Percentiles rank a stretch among this genome's conserved stretches.
phyloP scores from a whole-genome alignment of 2,329 filamentous ascomycete genomes.

The Cephalotrichum gorgonifer region DNA sequence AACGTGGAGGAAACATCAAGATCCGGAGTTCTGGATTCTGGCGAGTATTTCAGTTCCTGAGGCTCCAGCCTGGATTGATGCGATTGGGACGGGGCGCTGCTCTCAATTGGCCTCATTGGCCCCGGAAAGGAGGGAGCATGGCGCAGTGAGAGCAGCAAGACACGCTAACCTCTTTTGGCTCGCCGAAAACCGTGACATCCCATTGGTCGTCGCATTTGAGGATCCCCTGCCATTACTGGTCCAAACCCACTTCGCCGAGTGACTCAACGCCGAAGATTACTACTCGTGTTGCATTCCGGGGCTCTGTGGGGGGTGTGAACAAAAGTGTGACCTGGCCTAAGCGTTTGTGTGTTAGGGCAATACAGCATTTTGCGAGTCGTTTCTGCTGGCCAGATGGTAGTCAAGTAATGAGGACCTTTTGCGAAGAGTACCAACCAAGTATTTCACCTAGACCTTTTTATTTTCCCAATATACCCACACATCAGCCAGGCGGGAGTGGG shows the following conservation, averaged over 20 bases:
- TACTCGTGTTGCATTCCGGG: background rate
- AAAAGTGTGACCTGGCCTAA: background rate
- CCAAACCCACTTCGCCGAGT: slow-evolving; percentile 5
- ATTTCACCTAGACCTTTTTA: background rate
- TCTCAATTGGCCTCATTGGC: background rate
- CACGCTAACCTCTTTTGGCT: slow-evolving; percentile 9
- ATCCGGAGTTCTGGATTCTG: slow-evolving; percentile 7
- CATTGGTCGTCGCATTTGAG: slow-evolving; percentile 4
- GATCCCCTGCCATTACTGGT: background rate
- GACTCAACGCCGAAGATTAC: slow-evolving; percentile 3
- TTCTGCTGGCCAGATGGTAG: background rate
- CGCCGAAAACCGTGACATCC: slow-evolving; percentile 2
- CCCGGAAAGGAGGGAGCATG: slow-evolving; percentile 11
- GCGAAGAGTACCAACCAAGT: background rate
- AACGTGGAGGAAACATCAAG: background rate
- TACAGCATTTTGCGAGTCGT: background rate
- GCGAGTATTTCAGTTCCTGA: slow-evolving; percentile 21
- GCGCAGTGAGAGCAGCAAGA: slow-evolving; percentile 13
- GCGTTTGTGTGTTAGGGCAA: background rate
- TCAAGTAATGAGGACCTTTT: background rate
- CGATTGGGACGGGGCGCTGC: background rate
- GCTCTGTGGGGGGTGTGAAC: too few relatives aligned
- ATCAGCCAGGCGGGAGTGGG: background rate
- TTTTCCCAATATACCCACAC: background rate
- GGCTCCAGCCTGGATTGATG: background rate